Base-by-base conservation (phyloP, 1,284 basidiomycete genomes). In the Papiliotrema laurentii region DNA sequence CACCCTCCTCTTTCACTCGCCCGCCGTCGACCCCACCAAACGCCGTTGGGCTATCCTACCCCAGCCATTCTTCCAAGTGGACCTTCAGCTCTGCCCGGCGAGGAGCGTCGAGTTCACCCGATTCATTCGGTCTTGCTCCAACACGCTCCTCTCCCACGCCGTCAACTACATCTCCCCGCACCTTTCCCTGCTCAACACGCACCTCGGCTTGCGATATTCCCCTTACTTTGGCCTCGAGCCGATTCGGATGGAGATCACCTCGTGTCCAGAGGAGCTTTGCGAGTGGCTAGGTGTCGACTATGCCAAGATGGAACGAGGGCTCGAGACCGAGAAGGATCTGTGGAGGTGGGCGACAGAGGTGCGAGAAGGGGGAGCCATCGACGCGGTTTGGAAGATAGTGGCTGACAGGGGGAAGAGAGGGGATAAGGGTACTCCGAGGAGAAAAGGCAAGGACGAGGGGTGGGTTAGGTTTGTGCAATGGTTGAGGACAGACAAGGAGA, bases 21-120 rank as follows among this genome's bases (percentile, higher is more conserved):
- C n/a, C n/a, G n/a, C n/a, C n/a, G n/a, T n/a, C n/a, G n/a, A n/a
- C n/a, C n/a, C n/a, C n/a, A n/a, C n/a, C n/a, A n/a, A n/a, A n/a
- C n/a, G n/a, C n/a, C n/a, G n/a, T n/a, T n/a, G n/a, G n/a, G n/a
- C n/a, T n/a, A n/a, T n/a, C n/a, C n/a, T n/a, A n/a, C n/a, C n/a
- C n/a, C 45, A 54, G 53, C 43, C 43, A 35, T 66, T 66, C 54
- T 66, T 56, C 49, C 65, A 68, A 38, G 44, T 68, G 46, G 68
- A 71, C 44, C 35, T 68, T 4, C 45, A 63, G 11, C 43, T 67
- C 39, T 24, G 55, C 19, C 53, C 58, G 2, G 50, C 59, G 5
- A 13, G 18, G 2, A 37, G 33, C 14, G 14, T 61, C 33, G 30
- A 35, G 1, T 63, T 64, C 45, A 41, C 41, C 26, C 30, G 46